Conservation (phyloP, 768 basidiomycete genomes). For the Dentipellis fragilis region DNA sequence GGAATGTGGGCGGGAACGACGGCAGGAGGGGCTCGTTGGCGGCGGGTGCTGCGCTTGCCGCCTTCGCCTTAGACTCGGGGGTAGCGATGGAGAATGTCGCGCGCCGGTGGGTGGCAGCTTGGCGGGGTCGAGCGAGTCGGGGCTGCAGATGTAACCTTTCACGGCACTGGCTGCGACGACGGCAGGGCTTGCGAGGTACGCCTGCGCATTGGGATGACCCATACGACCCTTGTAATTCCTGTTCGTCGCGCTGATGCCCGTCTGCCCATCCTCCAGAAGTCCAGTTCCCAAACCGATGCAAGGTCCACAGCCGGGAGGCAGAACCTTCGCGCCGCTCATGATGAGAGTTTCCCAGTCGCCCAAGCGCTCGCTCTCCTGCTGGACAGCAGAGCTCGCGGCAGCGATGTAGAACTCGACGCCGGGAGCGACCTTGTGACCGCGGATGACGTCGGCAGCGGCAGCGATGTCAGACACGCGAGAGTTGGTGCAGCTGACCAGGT, state of each 20-base stretch:
- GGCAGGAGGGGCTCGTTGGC: constrained; percentile 58
- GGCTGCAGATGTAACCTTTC: constrained; percentile 84
- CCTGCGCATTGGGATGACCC: constrained; percentile 91
- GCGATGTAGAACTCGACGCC: constrained; percentile 97
- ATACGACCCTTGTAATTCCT: constrained; percentile 98
- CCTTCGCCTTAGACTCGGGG: constrained; percentile 15
- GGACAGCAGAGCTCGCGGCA: constrained; percentile 87
- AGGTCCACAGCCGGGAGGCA: constrained; percentile 95
- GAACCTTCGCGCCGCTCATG: constrained; percentile 80
- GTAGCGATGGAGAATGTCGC: constrained; percentile 44
- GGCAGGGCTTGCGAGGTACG: constrained; percentile 92
- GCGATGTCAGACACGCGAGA: constrained; percentile 92
- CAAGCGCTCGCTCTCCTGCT: constrained; percentile 73
- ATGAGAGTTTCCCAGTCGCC: constrained; percentile 88
- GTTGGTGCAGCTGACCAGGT: constrained; percentile 97
- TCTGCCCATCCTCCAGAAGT: constrained; percentile 86
- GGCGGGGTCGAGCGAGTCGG: constrained; percentile 51
- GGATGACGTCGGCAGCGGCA: constrained; percentile 84
- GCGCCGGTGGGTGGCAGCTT: constrained; percentile 38
- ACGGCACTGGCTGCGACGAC: constrained; percentile 95
- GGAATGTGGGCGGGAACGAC: constrained; percentile 77
- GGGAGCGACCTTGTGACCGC: constrained; percentile 67
- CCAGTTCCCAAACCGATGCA: constrained; percentile 96
- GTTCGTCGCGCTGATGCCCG: constrained; percentile 96
- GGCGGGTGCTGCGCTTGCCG: constrained; percentile 19